Conservation (phyloP, 768 basidiomycete species). For the Tricholomella constricta region DNA sequence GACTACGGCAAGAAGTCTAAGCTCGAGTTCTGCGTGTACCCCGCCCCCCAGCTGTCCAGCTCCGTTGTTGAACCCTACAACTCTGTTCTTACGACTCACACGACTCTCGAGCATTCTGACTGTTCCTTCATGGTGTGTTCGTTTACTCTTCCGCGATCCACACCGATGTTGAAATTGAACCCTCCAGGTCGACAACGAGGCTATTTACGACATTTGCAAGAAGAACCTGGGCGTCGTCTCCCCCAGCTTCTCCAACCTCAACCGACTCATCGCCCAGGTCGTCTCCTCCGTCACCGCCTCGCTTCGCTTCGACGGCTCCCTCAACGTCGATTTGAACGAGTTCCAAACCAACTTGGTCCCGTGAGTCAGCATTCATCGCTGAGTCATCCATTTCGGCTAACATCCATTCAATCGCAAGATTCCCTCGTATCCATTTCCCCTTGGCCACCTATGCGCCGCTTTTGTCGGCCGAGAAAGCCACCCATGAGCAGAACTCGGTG, state of each 20-base stretch:
- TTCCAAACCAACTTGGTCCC: conserved; percentile 99
- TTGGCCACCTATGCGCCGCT: conserved; percentile 95
- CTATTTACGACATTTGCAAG: conserved; percentile 99
- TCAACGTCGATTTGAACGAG: conserved; percentile 97
- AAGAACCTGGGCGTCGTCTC: conserved; percentile 82
- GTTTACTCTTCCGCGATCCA: conserved; percentile 1
- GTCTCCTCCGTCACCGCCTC: conserved; percentile 98
- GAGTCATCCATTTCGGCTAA: conserved; percentile 11
- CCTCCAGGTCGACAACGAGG: conserved; percentile 92
- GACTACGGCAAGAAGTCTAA: conserved; percentile 99
- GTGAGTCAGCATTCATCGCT: conserved; percentile 47
- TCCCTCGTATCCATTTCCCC: conserved; percentile 99
- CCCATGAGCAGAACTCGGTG: conserved; percentile 96
- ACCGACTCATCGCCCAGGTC: conserved; percentile 96
- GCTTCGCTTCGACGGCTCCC: conserved; percentile 93
- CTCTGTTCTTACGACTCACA: conserved; percentile 96
- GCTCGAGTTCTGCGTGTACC: conserved; percentile 98
- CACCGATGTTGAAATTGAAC: conserved; percentile 5
- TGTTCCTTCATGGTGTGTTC: conserved; percentile 94
- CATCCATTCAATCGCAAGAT: conserved; percentile 46
- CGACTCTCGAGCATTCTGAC: conserved; percentile 99
- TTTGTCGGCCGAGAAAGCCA: conserved; percentile 92
- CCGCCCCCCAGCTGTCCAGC: conserved; percentile 90
- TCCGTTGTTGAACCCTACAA: conserved; percentile 99
- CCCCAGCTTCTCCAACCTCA: conserved; percentile 92